Percentiles rank a stretch among this genome's conserved stretches.
These are phyloP conservation scores for Aureobasidium sp. DNA, from an alignment of 2,329 filamentous ascomycete genomes.

Conservation along the genomic window DNA sequence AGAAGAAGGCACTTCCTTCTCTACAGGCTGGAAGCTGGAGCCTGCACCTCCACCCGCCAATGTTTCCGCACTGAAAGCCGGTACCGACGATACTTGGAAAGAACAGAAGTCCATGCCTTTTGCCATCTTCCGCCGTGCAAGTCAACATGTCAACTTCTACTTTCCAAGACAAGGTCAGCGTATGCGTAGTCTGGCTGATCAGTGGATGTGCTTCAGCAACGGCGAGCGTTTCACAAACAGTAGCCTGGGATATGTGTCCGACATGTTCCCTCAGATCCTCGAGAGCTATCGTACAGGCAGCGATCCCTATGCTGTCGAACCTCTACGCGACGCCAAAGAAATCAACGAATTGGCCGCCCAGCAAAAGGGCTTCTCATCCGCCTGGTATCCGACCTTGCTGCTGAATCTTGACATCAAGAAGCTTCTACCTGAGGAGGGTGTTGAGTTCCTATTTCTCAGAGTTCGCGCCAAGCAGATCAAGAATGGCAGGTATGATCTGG, in stretches of 20 bases:
- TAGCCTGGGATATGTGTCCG: constrained; percentile 57
- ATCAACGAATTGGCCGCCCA: constrained; percentile 23
- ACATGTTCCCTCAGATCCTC: constrained; percentile 62
- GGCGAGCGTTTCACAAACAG: constrained; percentile 59
- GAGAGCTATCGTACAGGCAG: constrained; percentile 38
- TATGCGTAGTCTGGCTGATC: constrained; percentile 44
- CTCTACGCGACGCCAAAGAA: constrained; percentile 21
- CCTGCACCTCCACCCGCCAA: constrained; percentile 40
- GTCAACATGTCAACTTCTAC: constrained; percentile 45
- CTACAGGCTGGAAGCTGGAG: constrained; percentile 48
- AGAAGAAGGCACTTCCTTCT: constrained; percentile 52
- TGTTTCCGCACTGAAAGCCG: constrained; percentile 35
- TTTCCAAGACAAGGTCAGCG: constrained; percentile 44
- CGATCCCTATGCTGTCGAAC: constrained; percentile 30
- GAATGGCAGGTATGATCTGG: constrained; percentile 68
- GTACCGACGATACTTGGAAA: constrained; percentile 44
- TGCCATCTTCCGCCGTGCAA: constrained; percentile 43
- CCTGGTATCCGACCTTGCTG: constrained; percentile 71
- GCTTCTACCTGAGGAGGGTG: constrained; percentile 57
- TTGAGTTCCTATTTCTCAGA: constrained; percentile 65
- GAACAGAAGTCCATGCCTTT: constrained; percentile 39
- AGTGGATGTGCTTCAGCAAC: constrained; percentile 60
- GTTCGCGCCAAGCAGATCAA: constrained; percentile 59
- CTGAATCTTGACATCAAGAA: constrained; percentile 75
- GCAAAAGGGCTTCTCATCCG: constrained; percentile 31